A percentile compares a stretch with the other conserved stretches of the same genome.
Conservation (phyloP, 1,284 basidiomycete genomes). For the Malassezia pachydermatis region DNA sequence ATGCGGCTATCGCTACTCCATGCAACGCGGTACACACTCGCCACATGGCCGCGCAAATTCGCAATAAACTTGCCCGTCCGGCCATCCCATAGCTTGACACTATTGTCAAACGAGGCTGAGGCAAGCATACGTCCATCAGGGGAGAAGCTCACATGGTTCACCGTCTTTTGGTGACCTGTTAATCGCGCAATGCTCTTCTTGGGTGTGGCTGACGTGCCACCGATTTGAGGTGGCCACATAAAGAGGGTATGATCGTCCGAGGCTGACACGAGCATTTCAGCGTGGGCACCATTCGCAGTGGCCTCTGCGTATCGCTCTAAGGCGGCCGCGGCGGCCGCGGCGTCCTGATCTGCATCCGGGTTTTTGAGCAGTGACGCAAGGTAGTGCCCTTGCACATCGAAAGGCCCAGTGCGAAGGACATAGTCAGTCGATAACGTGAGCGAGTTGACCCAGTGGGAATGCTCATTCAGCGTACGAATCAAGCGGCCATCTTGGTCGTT, state of each 20-base stretch:
- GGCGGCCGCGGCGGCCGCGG: slow-evolving; percentile 14
- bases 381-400: slow-evolving; percentile 60
- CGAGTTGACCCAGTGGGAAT: slow-evolving; percentile 98
- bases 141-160: slow-evolving; percentile 88
- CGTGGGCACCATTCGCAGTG: slow-evolving; percentile 64
- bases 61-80: slow-evolving; percentile 65
- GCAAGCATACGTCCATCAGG: slow-evolving; percentile 87
- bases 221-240: slow-evolving; percentile 42
- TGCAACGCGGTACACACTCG: slow-evolving; percentile 81
- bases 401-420: slow-evolving; percentile 84
- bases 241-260: slow-evolving; percentile 74
- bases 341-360: slow-evolving; percentile 11
- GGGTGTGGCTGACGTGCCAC: slow-evolving; percentile 52
- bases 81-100: slow-evolving; percentile 74
- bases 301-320: slow-evolving; percentile 58
- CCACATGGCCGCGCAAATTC: slow-evolving; percentile 82
- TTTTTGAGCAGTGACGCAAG: not conserved
- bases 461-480: slow-evolving; percentile 68
- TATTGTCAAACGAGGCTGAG: slow-evolving; percentile 81
- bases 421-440: slow-evolving; percentile 91
- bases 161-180: slow-evolving; percentile 89
- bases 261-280: slow-evolving; percentile 68
- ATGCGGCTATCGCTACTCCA: slow-evolving; percentile 91
- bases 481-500: slow-evolving; percentile 63
- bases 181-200: slow-evolving; percentile 78